Conservation (phyloP, 768 basidiomycete genomes). For the Tylopilus balloui region DNA sequence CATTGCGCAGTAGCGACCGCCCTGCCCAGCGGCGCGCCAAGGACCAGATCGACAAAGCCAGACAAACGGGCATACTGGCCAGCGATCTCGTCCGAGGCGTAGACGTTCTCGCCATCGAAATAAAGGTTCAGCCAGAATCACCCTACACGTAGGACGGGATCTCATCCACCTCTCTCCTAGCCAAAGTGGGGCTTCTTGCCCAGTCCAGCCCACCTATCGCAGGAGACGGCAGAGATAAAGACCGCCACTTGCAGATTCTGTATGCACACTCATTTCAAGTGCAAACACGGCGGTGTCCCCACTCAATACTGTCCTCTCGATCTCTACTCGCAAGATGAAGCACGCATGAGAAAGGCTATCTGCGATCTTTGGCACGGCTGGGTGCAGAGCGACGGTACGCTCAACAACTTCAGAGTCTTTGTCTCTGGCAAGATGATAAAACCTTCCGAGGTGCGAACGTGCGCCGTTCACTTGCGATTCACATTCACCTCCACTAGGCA, state of each 20-base stretch:
- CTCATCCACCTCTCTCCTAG: constrained; percentile 39
- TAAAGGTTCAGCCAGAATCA: constrained; percentile 60
- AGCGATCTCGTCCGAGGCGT: constrained; percentile 71
- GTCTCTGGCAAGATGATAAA: constrained; percentile 54
- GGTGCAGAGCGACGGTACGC: constrained; percentile 54
- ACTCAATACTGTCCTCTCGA: constrained; percentile 83
- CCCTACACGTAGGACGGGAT: not conserved
- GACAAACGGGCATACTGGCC: constrained; percentile 62
- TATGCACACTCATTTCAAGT: constrained; percentile 70
- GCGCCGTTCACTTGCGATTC: not conserved
- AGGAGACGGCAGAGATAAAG: constrained; percentile 56
- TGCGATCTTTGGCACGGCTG: constrained; percentile 68
- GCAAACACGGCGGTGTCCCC: constrained; percentile 30
- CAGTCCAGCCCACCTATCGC: constrained; percentile 52
- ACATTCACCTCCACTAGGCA: constrained; percentile 6
- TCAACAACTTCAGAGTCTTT: constrained; percentile 85
- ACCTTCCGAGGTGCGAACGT: constrained; percentile 52
- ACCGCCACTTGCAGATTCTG: constrained; percentile 80
- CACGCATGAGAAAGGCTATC: constrained; percentile 64
- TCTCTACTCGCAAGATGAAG: constrained; percentile 68
- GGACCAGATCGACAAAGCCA: constrained; percentile 55
- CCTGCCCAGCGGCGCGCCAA: constrained; percentile 51
- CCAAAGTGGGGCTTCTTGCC: constrained; percentile 98
- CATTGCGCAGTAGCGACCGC: constrained; percentile 44
- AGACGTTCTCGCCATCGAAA: constrained; percentile 69